Conservation (phyloP, 139 green algal genomes). For the Coccomyxa sp. region DNA sequence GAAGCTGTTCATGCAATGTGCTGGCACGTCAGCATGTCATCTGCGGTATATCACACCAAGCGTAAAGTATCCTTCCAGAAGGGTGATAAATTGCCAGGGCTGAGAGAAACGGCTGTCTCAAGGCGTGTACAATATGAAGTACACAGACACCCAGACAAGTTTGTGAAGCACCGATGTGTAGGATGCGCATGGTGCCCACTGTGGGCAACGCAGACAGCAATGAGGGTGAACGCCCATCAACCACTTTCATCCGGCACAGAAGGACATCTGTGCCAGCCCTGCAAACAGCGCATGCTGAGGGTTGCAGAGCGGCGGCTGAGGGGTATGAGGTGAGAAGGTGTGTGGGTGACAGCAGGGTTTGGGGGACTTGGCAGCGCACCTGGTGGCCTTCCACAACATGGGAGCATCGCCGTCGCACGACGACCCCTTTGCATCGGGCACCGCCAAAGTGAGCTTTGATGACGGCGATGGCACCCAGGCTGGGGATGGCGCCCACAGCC, state of each 20-base stretch:
- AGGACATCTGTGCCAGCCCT: background rate
- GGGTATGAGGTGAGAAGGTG: background rate
- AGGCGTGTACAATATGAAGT: too few species aligned
- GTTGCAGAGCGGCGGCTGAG: too few species aligned
- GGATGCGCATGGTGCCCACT: too few species aligned
- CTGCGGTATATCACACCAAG: background rate
- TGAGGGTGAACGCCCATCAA: background rate
- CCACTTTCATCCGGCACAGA: background rate
- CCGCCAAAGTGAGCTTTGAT: background rate
- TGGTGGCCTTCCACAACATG: slow-evolving; percentile 2
- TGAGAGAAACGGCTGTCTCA: too few species aligned
- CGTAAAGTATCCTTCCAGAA: background rate
- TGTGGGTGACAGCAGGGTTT: background rate
- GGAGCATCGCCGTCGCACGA: background rate
- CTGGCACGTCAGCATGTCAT: background rate
- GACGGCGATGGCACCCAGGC: background rate
- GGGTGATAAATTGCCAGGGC: too few species aligned
- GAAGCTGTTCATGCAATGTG: background rate
- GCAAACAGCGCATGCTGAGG: too few species aligned
- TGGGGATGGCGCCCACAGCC: background rate
- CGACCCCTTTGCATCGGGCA: background rate
- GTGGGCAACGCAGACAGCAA: too few species aligned
- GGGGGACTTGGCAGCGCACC: background rate
- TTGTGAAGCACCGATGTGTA: too few species aligned
- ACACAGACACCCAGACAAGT: too few species aligned